These are phyloP conservation scores for Hypoxylon crocopeplum DNA, from an alignment of 495 filamentous ascomycete species.

Conservation along the genomic window DNA sequence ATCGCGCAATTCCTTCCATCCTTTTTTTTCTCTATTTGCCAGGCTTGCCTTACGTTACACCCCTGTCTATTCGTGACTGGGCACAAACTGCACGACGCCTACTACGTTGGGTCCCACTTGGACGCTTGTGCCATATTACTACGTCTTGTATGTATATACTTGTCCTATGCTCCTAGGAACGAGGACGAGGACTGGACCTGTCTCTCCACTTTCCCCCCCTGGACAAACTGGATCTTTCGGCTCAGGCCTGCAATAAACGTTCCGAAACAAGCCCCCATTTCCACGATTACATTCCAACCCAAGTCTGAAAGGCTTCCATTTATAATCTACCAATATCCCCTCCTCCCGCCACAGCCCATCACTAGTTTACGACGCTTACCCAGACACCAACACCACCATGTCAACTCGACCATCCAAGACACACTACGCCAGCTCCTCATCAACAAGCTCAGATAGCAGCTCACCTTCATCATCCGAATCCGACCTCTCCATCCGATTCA, in stretches of 20 bases:
- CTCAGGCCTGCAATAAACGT: conserved; percentile 28
- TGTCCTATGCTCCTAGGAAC: too few species aligned
- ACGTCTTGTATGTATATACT: conserved; percentile 16
- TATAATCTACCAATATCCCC: conserved; percentile 27
- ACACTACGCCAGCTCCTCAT: conserved; percentile 49
- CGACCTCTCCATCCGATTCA: conserved; percentile 47
- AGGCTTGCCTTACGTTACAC: conserved; percentile 33
- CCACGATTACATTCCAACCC: conserved; percentile 27
- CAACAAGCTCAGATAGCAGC: conserved; percentile 45
- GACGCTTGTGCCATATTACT: conserved; percentile 27
- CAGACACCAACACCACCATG: conserved; percentile 41
- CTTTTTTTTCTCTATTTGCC: conserved; percentile 7
- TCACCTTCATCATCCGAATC: conserved; percentile 51
- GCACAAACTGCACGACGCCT: conserved; percentile 27
- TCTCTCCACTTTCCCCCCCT: too few species aligned
- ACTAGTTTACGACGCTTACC: conserved; percentile 9
- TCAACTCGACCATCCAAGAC: conserved; percentile 45
- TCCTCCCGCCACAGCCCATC: conserved; percentile 12
- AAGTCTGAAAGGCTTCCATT: conserved; percentile 22
- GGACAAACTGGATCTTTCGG: conserved; percentile 34
- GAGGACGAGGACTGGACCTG: too few species aligned
- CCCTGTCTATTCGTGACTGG: conserved; percentile 37
- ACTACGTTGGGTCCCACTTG: conserved; percentile 10
- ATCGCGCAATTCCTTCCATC: conserved; percentile 26
- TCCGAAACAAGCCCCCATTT: conserved; percentile 34